phyloP scores from a whole-genome alignment of 148 eudicot genomes.

The Rheum nobile region DNA sequence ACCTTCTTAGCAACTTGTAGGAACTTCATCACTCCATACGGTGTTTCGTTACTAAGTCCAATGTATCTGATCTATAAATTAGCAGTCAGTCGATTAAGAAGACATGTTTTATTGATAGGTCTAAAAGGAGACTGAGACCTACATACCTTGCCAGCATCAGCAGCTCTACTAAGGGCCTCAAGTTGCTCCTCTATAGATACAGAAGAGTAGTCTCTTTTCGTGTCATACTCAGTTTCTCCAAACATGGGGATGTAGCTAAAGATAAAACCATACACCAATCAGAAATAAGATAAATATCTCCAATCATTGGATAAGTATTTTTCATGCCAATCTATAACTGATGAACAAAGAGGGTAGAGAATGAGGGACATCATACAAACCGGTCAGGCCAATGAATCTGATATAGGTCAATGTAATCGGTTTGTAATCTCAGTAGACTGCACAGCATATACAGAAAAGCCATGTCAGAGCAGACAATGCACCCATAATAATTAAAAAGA shows the following conservation, averaged over 20 bases:
- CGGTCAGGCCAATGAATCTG: conserved; percentile 99
- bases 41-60: conserved; percentile 88
- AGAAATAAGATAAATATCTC: background rate
- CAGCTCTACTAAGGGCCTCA: conserved; percentile 54
- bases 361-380: conserved; percentile 47
- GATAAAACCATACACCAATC: conserved; percentile 8
- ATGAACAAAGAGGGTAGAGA: background rate
- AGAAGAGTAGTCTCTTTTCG: conserved; percentile 35
- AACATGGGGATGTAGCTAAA: conserved; percentile 92
- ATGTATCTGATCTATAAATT: conserved; percentile 66
- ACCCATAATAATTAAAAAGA: background rate
- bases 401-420: conserved; percentile 75
- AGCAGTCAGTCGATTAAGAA: background rate
- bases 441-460: conserved; percentile 16
- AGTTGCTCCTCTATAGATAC: conserved; percentile 68
- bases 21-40: conserved; percentile 90
- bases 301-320: background rate
- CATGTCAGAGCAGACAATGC: conserved; percentile 8
- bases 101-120: background rate
- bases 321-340: background rate
- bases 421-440: conserved; percentile 61
- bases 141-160: conserved; percentile 76
- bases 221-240: conserved; percentile 83
- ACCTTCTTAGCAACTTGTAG: conserved; percentile 35
- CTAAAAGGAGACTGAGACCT: background rate